Base-by-base conservation (phyloP, 2,329 filamentous ascomycete genomes). In the Phyllosticta citribraziliensis region DNA sequence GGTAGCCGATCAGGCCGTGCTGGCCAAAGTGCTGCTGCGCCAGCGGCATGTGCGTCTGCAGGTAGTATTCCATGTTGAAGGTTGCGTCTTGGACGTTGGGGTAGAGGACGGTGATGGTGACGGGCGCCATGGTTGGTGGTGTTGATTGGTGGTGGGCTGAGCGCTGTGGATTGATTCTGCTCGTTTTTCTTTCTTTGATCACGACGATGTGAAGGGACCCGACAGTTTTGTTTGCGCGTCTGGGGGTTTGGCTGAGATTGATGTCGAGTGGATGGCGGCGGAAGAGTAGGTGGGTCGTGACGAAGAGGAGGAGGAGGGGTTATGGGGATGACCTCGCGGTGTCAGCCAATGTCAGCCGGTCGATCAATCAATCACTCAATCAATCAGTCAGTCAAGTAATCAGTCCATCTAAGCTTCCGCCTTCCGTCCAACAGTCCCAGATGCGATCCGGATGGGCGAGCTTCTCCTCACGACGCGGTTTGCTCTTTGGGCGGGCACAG, bases 11-110 rank as follows among this genome's bases (percentile, higher is more conserved):
- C 53, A 74, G 63, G 54, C 72, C 73, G 61, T 64, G 64, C 3
- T 62, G 63, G 52, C 52, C 63, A 69, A 72, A 73, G 30, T 69
- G 65, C 58, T 70, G 62, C 56, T 66, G 60, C 9, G 72, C 73
- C 54, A 75, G 63, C 1, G 72, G 72, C 73, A 74, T 74, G 68
- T 75, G 72, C 14, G 69, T 70, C 54, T 63, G 63, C 61, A 72
- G 67, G 69, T 75, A 74, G 64, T 75, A 74, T 63, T 72, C 70
- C 66, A 74, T 72, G 65, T 75, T 66, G 70, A 75, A 74, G 25
- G 68, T 70, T 60, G 67, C 66, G 51, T 71, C 72, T 57, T 54
- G 51, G 53, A 56, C 61, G 22, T 40, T 56, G 25, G 63, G 61
- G 53, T 64, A 59, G 20, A 61, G 59, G 52, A 61, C 24, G 56